Percentiles rank a stretch among this genome's conserved stretches.
Conservation (phyloP, 306 rosid genomes). For the Lathyrus sativus region DNA sequence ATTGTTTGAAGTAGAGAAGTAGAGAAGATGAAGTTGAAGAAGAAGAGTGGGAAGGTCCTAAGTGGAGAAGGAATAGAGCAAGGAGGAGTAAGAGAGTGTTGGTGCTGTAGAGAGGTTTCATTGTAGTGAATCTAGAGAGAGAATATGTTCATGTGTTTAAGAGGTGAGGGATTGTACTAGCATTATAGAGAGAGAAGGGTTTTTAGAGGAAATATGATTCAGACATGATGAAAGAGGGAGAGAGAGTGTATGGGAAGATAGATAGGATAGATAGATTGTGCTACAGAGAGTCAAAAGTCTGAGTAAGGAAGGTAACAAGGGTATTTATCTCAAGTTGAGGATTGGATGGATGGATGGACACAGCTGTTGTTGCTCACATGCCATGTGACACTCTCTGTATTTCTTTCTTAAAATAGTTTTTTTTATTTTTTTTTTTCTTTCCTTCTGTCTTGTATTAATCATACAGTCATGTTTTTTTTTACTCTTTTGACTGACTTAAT, state of each 20-base stretch:
- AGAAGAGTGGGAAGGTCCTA: conserved; percentile 14
- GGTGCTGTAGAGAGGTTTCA: conserved; percentile 36
- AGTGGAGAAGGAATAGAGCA: conserved; percentile 24
- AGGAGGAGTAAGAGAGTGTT: conserved; percentile 22
- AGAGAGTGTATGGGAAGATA: conserved; percentile 36
- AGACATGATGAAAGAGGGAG: conserved; percentile 32
- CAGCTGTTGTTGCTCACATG: conserved; percentile 81
- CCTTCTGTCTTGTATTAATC: background rate
- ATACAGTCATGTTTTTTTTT: background rate
- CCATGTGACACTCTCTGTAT: conserved; percentile 60
- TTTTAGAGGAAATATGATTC: conserved; percentile 31
- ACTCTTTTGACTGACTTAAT: background rate
- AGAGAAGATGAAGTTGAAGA: conserved; percentile 35
- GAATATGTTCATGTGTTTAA: conserved; percentile 28
- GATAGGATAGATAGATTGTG: conserved; percentile 5
- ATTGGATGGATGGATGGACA: conserved; percentile 47
- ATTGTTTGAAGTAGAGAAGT: conserved; percentile 66
- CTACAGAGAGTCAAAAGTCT: conserved; percentile 64
- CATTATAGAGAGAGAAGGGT: conserved; percentile 59
- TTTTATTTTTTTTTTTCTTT: background rate
- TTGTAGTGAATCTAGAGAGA: background rate
- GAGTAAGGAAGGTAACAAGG: conserved; percentile 61
- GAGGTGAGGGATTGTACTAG: conserved; percentile 39
- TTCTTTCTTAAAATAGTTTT: background rate
- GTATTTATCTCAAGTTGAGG: conserved; percentile 63